phyloP scores from a whole-genome alignment of 495 filamentous ascomycete genomes.

The Xylaria nigripes region DNA sequence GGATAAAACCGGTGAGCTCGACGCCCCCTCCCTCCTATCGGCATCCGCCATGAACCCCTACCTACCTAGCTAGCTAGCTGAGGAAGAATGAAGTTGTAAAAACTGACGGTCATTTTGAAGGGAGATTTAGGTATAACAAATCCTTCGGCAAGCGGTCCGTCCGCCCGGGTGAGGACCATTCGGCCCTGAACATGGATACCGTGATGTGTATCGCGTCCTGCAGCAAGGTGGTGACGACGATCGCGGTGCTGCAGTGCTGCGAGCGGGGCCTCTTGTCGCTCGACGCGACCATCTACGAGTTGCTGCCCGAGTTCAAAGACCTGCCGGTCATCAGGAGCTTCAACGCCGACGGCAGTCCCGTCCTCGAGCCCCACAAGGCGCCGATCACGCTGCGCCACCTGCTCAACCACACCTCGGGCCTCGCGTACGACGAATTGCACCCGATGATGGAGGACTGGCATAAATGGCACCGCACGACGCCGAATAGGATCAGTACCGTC shows the following conservation, averaged over 20 bases:
- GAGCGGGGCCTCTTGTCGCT: constrained; percentile 10
- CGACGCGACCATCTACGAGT: constrained; percentile 11
- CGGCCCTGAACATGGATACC: constrained; percentile 2
- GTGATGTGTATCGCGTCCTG: constrained; percentile 17
- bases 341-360: constrained; percentile 3
- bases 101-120: neutral
- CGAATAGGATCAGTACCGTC: constrained; percentile 7
- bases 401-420: constrained; percentile 14
- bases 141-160: constrained; percentile 10
- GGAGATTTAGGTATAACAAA: neutral
- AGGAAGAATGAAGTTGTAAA: too few species aligned
- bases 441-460: constrained; percentile 14
- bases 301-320: constrained; percentile 5
- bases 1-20: constrained; percentile 3
- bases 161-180: constrained; percentile 6
- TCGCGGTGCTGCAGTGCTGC: constrained; percentile 10
- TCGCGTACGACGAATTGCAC: constrained; percentile 12
- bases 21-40: neutral
- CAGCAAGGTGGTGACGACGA: constrained; percentile 11
- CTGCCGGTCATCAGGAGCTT: constrained; percentile 6
- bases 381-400: constrained; percentile 15
- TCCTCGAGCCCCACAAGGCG: constrained; percentile 1
- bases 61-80: too few species aligned
- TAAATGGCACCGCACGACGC: constrained; percentile 8
- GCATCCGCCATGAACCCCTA: neutral